phyloP scores from a whole-genome alignment of 441 rosid genomes.

The Aleurites moluccanus region DNA sequence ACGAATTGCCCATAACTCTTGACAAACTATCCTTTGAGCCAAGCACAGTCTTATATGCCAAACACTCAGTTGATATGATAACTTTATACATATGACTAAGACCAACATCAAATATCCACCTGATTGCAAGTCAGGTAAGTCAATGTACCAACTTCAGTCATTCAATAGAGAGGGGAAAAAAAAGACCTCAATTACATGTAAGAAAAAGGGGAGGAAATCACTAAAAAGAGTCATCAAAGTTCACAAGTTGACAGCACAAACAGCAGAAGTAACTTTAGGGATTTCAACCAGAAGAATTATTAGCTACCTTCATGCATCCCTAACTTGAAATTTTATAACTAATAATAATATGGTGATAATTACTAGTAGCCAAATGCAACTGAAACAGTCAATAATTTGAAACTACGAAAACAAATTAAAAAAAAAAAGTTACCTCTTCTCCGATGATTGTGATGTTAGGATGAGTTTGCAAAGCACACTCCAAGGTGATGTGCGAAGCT shows the following conservation, averaged over 20 bases:
- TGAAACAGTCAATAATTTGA: not conserved
- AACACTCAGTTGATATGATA: not conserved
- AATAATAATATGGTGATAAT: not conserved
- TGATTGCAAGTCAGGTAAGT: not conserved
- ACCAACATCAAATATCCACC: slow-evolving; percentile 2
- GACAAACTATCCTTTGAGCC: not conserved
- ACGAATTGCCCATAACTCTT: not conserved
- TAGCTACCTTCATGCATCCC: not conserved
- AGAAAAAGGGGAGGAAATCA: not conserved
- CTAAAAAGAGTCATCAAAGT: not conserved
- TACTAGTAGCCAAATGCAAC: not conserved
- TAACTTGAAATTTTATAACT: not conserved
- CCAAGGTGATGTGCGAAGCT: slow-evolving; percentile 97
- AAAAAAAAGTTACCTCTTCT: slow-evolving; percentile 69
- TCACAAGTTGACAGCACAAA: not conserved
- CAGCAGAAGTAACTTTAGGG: not conserved
- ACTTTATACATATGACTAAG: not conserved
- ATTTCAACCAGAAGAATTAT: not conserved
- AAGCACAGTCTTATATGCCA: not conserved
- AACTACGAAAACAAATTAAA: slow-evolving; percentile 6
- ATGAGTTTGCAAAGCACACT: slow-evolving; percentile 99
- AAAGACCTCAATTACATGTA: not conserved
- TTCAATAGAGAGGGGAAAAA: not conserved
- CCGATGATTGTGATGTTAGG: slow-evolving; percentile 93
- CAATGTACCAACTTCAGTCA: not conserved